These are phyloP conservation scores for Pholiota molesta DNA, from an alignment of 768 basidiomycete genomes.

Conservation along the genomic window DNA sequence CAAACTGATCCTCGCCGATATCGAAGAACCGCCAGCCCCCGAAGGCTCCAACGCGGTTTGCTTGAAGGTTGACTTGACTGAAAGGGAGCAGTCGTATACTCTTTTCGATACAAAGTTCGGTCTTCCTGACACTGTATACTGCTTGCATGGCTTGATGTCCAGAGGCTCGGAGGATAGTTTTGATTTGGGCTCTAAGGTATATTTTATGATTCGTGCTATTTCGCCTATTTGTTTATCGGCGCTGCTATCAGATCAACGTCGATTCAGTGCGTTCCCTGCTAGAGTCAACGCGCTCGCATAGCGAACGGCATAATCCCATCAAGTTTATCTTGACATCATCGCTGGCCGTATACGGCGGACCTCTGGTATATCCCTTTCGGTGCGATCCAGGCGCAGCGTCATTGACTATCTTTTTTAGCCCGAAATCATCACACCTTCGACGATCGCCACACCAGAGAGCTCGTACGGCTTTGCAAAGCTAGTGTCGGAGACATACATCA, in stretches of 20 bases:
- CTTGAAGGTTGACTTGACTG: conserved; percentile 45
- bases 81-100: conserved; percentile 33
- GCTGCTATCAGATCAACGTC: conserved; percentile 48
- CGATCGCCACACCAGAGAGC: conserved; percentile 56
- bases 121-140: conserved; percentile 47
- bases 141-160: conserved; percentile 64
- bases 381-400: not conserved
- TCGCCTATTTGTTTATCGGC: not conserved
- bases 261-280: conserved; percentile 54
- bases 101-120: conserved; percentile 44
- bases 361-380: conserved; percentile 32
- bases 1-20: conserved; percentile 54
- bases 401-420: conserved; percentile 28
- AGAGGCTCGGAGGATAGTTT: conserved; percentile 64
- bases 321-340: conserved; percentile 65
- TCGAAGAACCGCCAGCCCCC: conserved; percentile 42
- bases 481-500: conserved; percentile 55
- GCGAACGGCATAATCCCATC: conserved; percentile 30
- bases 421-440: conserved; percentile 46
- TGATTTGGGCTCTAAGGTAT: conserved; percentile 52
- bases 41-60: conserved; percentile 30
- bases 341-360: conserved; percentile 62
- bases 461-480: conserved; percentile 63
- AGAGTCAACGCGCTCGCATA: conserved; percentile 36
- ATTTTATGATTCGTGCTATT: not conserved